Evolutionary conservation across 176 grass and related monocot genomes (phyloP), one percentile per base, ranked within the genome.

Genomic region (Secale cereale): DNA sequence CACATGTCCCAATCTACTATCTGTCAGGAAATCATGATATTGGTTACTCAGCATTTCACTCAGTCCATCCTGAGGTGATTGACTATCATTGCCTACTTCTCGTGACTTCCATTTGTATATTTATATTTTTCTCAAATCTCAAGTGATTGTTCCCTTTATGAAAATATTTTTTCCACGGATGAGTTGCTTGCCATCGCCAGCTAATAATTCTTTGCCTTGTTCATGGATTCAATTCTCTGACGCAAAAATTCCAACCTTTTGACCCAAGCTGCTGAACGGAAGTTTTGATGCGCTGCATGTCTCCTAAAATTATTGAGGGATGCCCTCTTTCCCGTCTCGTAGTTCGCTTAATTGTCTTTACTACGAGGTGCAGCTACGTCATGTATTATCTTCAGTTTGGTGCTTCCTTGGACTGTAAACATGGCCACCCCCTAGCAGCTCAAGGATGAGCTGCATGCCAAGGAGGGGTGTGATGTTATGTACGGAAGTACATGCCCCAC

Each of bases 1-100:
- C 84, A 19, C 60, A 77, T 43, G 87, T 87, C 77, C 96, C 93
- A 84, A 33, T 92, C 75, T 93, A 92, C 81, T 94, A 95, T 70
- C 91, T 98, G 85, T 91, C 93, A 81, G 96, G 96, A 87, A 98
- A 98, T 92, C 96, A 95, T 77, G 96, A 98, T 90, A 92, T 95
- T 68, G 96, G 96, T 41, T 98, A 95, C 86, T 80, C 89, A 65
- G 87, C 79, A 86, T 90, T 93, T 74, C 88, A 89, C 32, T 92
- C 87, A 41, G 83, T 81, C 60, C 73, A 95, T 85, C 91, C 93
- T 27, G 64, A 98, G 93, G 96, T 98, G 87, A 77, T 39, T 87
- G 45, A 27, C 27, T 87, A 59, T 29, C 62, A 41, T n/a, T 78
- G 15, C 23, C 7, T 41, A 0, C n/a, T 65, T 62, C 45, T 59